phyloP scores from a whole-genome alignment of 2,329 filamentous ascomycete genomes.

The Teratosphaeria epicoccoides region DNA sequence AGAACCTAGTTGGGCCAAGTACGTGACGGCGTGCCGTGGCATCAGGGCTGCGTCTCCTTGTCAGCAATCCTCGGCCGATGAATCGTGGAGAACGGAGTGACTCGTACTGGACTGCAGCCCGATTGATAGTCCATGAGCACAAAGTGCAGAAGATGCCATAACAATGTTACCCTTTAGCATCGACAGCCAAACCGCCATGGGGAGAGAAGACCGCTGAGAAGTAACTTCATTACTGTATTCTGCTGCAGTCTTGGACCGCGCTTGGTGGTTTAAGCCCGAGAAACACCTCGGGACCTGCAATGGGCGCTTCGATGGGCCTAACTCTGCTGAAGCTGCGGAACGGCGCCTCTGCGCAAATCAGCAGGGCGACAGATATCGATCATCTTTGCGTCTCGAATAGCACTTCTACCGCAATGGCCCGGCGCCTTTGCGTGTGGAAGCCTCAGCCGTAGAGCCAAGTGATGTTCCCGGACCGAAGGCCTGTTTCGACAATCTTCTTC shows the following conservation, averaged over 20 bases:
- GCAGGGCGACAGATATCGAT: too few relatives aligned
- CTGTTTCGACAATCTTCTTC: background rate
- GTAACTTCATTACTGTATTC: background rate
- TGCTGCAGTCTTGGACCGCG: background rate
- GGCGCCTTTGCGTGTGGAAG: too few relatives aligned
- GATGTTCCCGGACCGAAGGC: background rate
- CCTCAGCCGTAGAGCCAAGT: background rate
- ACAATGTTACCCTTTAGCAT: background rate
- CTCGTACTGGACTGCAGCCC: background rate
- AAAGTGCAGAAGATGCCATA: background rate
- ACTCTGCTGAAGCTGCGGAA: too few relatives aligned
- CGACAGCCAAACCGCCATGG: background rate
- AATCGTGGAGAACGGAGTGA: background rate
- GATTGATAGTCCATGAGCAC: background rate
- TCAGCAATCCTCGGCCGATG: background rate
- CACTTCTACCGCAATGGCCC: too few relatives aligned
- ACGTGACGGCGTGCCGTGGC: background rate
- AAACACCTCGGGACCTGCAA: too few relatives aligned
- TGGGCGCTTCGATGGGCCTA: too few relatives aligned
- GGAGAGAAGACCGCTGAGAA: background rate
- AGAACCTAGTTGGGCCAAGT: too few relatives aligned
- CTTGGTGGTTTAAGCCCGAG: background rate
- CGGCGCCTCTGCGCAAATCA: too few relatives aligned
- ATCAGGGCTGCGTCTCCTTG: background rate
- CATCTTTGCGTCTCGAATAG: too few relatives aligned